Conservation (phyloP, 305 asterid genomes). For the Solanum hybrid region DNA sequence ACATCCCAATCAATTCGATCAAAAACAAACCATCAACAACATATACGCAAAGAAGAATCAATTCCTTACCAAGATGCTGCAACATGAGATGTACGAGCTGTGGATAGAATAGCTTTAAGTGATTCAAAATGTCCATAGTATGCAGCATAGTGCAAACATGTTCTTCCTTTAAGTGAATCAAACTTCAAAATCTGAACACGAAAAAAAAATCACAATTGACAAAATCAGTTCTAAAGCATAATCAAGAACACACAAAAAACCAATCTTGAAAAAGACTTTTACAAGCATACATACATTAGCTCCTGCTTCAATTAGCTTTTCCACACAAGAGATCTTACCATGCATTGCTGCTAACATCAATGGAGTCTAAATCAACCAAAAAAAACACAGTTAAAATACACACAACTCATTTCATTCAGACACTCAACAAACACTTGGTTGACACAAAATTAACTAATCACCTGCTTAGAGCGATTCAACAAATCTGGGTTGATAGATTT, state of each 20-base stretch:
- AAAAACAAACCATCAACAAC: neutral
- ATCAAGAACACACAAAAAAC: neutral
- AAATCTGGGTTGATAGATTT: slow-evolving; percentile 76
- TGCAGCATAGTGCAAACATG: slow-evolving; percentile 97
- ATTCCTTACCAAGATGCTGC: slow-evolving; percentile 69
- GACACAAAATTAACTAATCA: slow-evolving; percentile 1
- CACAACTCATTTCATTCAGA: neutral
- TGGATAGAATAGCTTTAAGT: slow-evolving; percentile 59
- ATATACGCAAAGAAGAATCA: neutral
- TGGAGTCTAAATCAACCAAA: slow-evolving; percentile 57
- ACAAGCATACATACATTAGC: slow-evolving; percentile 53
- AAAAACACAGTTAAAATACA: neutral
- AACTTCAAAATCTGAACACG: slow-evolving; percentile 75
- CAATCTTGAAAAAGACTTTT: neutral
- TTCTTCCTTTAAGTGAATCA: slow-evolving; percentile 80
- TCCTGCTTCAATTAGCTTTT: slow-evolving; percentile 85
- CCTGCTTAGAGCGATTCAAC: slow-evolving; percentile 84
- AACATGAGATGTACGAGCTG: slow-evolving; percentile 69
- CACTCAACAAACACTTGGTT: neutral
- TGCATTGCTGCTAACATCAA: slow-evolving; percentile 99
- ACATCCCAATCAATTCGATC: neutral
- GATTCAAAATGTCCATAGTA: slow-evolving; percentile 85
- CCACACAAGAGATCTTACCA: slow-evolving; percentile 76
- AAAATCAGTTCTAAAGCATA: neutral
- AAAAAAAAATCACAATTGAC: slow-evolving; percentile 11